Conservation (phyloP, 208 protist species). For the Lotmaria passim region DNA sequence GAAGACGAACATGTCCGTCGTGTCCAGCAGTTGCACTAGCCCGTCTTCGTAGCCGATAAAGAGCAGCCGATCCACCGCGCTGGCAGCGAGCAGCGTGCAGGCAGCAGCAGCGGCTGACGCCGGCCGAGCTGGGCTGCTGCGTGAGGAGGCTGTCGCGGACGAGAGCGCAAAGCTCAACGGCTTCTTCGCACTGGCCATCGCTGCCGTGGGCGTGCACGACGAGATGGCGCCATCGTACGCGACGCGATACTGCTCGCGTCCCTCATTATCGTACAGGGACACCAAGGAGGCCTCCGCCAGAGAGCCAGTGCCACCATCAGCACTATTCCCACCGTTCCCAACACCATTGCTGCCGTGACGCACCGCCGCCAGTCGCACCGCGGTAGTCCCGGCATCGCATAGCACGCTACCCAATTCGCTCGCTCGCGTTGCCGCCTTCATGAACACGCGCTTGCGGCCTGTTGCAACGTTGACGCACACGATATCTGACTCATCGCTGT, state of each 20-base stretch:
- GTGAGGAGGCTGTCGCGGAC: neutral
- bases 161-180: slow-evolving; percentile 5
- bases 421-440: slow-evolving; percentile 11
- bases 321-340: too few species aligned
- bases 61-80: slow-evolving; percentile 22
- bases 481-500: slow-evolving; percentile 17
- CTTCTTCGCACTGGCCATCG: neutral
- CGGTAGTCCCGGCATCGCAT: slow-evolving; percentile 22
- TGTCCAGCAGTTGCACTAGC: slow-evolving; percentile 82
- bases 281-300: slow-evolving; percentile 14
- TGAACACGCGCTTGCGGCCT: slow-evolving; percentile 17
- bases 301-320: neutral
- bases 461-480: slow-evolving; percentile 17
- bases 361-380: slow-evolving; percentile 25
- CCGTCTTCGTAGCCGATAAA: slow-evolving; percentile 71
- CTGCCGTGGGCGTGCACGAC: neutral
- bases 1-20: slow-evolving; percentile 63
- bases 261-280: slow-evolving; percentile 26
- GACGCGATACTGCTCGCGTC: slow-evolving; percentile 24
- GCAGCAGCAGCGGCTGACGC: neutral
- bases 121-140: slow-evolving; percentile 3
- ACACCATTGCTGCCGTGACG: neutral
- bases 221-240: slow-evolving; percentile 18
- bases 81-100: slow-evolving; percentile 33
- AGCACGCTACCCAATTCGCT: neutral